Evolutionary conservation across 225 moss, liverwort and hornwort genomes (phyloP).

Genomic region (Ulota crispa): DNA sequence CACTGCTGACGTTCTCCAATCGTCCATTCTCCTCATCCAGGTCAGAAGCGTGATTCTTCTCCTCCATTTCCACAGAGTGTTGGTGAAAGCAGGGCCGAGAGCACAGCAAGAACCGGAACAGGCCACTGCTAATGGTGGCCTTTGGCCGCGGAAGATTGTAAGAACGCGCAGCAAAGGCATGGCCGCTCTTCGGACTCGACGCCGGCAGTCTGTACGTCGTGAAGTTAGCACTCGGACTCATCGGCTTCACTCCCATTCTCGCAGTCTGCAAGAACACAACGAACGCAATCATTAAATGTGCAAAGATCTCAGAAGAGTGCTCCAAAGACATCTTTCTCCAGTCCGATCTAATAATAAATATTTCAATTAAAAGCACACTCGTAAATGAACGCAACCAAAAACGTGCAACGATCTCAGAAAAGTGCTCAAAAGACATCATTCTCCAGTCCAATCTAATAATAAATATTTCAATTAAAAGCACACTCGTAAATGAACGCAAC

Average conservation of each 20-base stretch:
- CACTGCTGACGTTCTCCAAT: slow-evolving; percentile 22
- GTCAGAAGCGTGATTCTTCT: slow-evolving; percentile 28
- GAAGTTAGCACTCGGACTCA: slow-evolving; percentile 58
- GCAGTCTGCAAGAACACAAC: not conserved
- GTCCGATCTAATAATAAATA: not conserved
- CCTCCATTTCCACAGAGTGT: slow-evolving; percentile 45
- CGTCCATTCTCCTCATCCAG: slow-evolving; percentile 19
- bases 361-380: not conserved
- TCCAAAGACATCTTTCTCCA: not conserved
- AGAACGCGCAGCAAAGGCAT: slow-evolving; percentile 17
- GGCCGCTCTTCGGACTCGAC: not conserved
- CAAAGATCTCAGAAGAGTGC: not conserved
- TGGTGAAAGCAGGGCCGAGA: slow-evolving; percentile 59
- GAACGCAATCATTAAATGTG: not conserved
- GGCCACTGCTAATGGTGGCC: slow-evolving; percentile 23
- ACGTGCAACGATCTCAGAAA: not conserved
- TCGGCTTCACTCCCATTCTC: slow-evolving; percentile 50
- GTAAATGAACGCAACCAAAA: not conserved
- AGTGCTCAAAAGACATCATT: not conserved
- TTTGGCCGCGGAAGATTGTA: slow-evolving; percentile 35
- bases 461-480: not conserved
- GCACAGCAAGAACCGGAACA: slow-evolving; percentile 65
- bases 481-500: not conserved
- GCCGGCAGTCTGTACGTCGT: slow-evolving; percentile 41
- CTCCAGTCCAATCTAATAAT: not conserved